phyloP scores from a whole-genome alignment of 2,329 filamentous ascomycete species.

The Xylaria sp. region DNA sequence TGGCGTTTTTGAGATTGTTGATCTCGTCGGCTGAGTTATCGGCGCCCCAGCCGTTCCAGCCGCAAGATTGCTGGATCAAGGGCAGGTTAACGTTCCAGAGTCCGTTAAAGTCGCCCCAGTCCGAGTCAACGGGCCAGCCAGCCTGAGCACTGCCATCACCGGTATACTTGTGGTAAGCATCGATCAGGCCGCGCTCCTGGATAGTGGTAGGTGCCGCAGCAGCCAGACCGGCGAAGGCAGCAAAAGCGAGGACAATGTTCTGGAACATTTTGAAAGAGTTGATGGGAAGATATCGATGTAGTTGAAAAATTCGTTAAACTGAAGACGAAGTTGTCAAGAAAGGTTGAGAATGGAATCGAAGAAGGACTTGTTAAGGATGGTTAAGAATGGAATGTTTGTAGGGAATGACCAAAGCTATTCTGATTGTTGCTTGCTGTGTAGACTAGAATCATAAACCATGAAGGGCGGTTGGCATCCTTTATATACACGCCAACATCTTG shows the following conservation, averaged over 20 bases:
- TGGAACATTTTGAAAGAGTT: neutral
- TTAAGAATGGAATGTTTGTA: slow-evolving; percentile 16
- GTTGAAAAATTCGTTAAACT: neutral
- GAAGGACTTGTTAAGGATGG: neutral
- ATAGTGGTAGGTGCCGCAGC: neutral
- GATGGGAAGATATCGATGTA: neutral
- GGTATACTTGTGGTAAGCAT: neutral
- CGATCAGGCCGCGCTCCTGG: neutral
- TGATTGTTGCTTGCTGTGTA: slow-evolving; percentile 11
- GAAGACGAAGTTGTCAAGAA: neutral
- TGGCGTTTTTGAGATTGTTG: slow-evolving; percentile 38
- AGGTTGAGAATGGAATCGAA: neutral
- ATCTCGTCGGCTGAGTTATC: slow-evolving; percentile 32
- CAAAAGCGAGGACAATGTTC: neutral
- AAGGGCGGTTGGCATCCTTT: neutral
- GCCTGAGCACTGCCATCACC: neutral
- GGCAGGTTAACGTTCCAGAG: slow-evolving; percentile 33
- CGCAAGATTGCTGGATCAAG: slow-evolving; percentile 33
- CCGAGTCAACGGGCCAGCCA: neutral
- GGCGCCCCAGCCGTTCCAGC: slow-evolving; percentile 35
- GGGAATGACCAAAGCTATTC: slow-evolving; percentile 17
- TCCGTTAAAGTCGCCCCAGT: slow-evolving; percentile 14
- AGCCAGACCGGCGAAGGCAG: neutral
- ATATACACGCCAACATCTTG: neutral
- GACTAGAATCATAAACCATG: slow-evolving; percentile 3